Base-by-base conservation (phyloP, 352 stramenopile genomes). In the Globisporangium nagaii region DNA sequence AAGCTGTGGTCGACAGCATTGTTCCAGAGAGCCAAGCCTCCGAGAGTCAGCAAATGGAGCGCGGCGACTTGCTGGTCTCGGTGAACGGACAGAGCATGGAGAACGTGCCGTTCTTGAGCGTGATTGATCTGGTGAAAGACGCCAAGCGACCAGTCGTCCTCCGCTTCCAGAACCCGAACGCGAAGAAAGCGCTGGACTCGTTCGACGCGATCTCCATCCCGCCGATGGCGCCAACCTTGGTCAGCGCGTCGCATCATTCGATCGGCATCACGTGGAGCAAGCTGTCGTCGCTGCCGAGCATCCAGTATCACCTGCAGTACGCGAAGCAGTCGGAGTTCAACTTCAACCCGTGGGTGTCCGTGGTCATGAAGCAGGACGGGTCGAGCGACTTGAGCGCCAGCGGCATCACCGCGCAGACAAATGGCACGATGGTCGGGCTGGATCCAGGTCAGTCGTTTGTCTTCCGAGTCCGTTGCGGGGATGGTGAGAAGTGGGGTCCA, bases 111-210 rank as follows among this genome's bases (percentile, higher is more conserved):
- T 95, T 95, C 54, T 43, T 84, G 31, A 77, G 62, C 27, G 80
- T 92, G 3, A 88, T 95, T 22, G 80, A 92, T 27, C 68, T 84
- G 36, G 73, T 95, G 25, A 90, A 92, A 41, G 67, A 85, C 53
- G 75, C 83, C 0, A 61, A 66, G 11, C 77, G 85, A 8, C 85
- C 85, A 0, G 51, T 93, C 10, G 60, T 85, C 24, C 61, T 95
- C 34, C 75, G 81, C 1, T 86, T 95, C 39, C 66, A 86, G 42
- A 85, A 75, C 19, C 73, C 79, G 19, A 78, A 73, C 36, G 60
- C 63, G 12, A 72, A 74, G 50, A 71, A 65, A 24, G 53, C 65
- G 4, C 67, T 86, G 30, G 66, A 82, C 11, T 63, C 68, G 5
- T 77, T 86, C 15, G 77, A 88, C 25, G 66, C 66, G 0, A 73